Conservation (phyloP, 1,284 basidiomycete genomes). For the Schizophyllum amplum region DNA sequence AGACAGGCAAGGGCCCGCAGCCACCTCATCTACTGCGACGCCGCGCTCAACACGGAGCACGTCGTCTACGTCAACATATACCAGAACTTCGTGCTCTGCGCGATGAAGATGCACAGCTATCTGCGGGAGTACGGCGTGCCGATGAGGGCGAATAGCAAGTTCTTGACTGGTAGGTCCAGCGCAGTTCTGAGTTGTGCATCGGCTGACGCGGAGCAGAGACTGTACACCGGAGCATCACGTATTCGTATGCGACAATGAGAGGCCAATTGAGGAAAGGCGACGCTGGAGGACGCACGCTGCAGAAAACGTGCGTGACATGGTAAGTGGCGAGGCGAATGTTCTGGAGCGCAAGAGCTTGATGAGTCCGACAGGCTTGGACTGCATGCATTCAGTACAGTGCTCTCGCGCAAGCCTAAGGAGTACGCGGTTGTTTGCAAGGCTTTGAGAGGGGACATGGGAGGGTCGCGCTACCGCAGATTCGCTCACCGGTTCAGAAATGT, state of each 20-base stretch:
- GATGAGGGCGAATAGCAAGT: constrained; percentile 4
- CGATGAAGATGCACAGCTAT: constrained; percentile 87
- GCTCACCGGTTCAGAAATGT: constrained; percentile 36
- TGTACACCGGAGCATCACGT: constrained; percentile 50
- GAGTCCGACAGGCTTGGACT: constrained; percentile 61
- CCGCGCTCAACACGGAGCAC: constrained; percentile 54
- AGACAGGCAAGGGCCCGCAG: constrained; percentile 62
- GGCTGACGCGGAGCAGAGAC: constrained; percentile 31
- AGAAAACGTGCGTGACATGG: constrained; percentile 55
- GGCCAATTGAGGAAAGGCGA: constrained; percentile 33
- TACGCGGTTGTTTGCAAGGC: constrained; percentile 40
- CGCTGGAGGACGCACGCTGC: constrained; percentile 31
- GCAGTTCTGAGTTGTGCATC: background rate
- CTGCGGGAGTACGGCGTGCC: constrained; percentile 28
- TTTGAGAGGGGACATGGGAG: constrained; percentile 42
- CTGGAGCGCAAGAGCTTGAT: constrained; percentile 3
- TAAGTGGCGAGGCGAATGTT: constrained; percentile 26
- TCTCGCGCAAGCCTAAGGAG: constrained; percentile 45
- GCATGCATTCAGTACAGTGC: constrained; percentile 64
- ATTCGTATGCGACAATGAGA: constrained; percentile 46
- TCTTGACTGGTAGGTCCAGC: constrained; percentile 7
- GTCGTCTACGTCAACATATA: constrained; percentile 79
- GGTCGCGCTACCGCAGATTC: constrained; percentile 33
- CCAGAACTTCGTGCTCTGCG: constrained; percentile 78
- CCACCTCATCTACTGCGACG: constrained; percentile 76